Base-by-base conservation (phyloP, 768 basidiomycete genomes). In the Lentinula lateritia region DNA sequence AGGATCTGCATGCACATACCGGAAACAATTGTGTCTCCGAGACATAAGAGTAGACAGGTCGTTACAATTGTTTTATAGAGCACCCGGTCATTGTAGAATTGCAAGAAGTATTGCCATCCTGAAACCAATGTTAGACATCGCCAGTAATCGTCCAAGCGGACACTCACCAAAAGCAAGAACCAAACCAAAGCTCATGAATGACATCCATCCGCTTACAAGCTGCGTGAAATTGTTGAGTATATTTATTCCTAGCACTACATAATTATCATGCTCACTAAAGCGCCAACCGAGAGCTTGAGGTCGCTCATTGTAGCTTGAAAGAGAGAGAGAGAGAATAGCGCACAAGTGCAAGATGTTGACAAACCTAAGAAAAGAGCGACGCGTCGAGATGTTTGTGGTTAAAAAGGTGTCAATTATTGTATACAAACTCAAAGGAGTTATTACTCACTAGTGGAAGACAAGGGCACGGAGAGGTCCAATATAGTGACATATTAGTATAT, bases 41-140 rank as follows among this genome's bases (percentile, higher is more conserved):
- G 41, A n/a, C 39, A 56, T 13, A 56, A 43, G 12, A 56, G 39
- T 23, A 56, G n/a, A 16, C 55, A 56, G 23, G 41, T 56, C 28
- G 41, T 28, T 28, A 56, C 55, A 9, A 56, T 32, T 5, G 55
- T 56, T 43, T 43, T 56, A 43, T 56, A 56, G 32, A 56, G 55
- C 23, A 23, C 4, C 32, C 43, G 43, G 28, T 56, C 55, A 23
- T 56, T 39, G 39, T 39, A 38, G 41, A 56, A 43, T 56, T 28
- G 38, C 20, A 56, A 41, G 39, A 56, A 56, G 20, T 56, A 56
- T 41, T 56, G 55, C n/a, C n/a, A 56, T 38, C 38, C 55, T 56
- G 20, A 5, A 23, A 39, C 13, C 15, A 15, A 38, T 8, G 28
- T 38, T 16, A 54, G 50, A 35, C 28, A 34, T 36, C 12, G 50